Conservation (phyloP, 2,329 filamentous ascomycete species). For the Proliferodiscus dingleyae region DNA sequence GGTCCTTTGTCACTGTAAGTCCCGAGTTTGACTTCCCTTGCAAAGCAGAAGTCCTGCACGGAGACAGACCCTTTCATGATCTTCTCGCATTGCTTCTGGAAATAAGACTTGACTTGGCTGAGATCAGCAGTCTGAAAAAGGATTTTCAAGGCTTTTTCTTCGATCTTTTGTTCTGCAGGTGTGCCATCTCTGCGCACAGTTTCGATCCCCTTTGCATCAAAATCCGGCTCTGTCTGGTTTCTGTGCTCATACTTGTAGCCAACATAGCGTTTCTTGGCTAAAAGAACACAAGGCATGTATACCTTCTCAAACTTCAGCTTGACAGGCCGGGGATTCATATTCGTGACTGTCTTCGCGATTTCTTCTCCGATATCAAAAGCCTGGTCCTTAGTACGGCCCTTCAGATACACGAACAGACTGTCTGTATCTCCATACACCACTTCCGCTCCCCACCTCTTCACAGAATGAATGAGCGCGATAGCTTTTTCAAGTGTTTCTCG, state of each 20-base stretch:
- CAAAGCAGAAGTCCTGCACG: constrained; percentile 94
- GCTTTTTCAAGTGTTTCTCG: constrained; percentile 92
- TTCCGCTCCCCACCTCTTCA: constrained; percentile 84
- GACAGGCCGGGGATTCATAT: constrained; percentile 83
- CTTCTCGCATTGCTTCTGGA: constrained; percentile 84
- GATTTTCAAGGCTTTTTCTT: constrained; percentile 83
- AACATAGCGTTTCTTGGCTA: constrained; percentile 97
- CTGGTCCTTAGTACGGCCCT: constrained; percentile 78
- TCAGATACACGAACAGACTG: constrained; percentile 85
- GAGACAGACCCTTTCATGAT: constrained; percentile 87
- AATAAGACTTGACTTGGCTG: constrained; percentile 82
- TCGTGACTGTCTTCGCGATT: constrained; percentile 81
- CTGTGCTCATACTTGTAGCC: constrained; percentile 91
- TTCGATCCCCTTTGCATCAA: constrained; percentile 98
- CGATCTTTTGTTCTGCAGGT: constrained; percentile 92
- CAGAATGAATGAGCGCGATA: constrained; percentile 86
- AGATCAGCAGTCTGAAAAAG: constrained; percentile 88
- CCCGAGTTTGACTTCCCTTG: constrained; percentile 83
- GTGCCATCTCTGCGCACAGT: constrained; percentile 94
- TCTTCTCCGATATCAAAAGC: constrained; percentile 92
- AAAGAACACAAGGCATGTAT: constrained; percentile 87
- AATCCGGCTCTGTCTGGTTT: constrained; percentile 73
- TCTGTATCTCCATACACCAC: constrained; percentile 98
- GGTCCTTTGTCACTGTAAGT: constrained; percentile 78
- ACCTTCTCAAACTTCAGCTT: constrained; percentile 99